A percentile compares a stretch with the other conserved stretches of the same genome.
Conservation (phyloP, 1,284 basidiomycete species). For the Malassezia sympodialis region DNA sequence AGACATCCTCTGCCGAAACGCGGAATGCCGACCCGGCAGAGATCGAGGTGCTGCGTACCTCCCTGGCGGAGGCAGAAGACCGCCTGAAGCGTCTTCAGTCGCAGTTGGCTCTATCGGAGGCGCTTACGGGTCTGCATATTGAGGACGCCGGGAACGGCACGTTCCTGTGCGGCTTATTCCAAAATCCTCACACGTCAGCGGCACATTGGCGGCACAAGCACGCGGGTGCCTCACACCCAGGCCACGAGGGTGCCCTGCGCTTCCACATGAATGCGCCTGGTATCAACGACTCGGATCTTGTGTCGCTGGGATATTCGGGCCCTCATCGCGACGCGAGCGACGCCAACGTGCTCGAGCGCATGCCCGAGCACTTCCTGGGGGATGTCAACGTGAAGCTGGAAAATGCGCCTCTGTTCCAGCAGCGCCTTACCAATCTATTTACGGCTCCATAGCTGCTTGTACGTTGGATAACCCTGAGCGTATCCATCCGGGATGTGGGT, state of each 20-base stretch:
- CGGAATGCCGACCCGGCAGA: not conserved
- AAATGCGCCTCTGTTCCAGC: constrained; percentile 16
- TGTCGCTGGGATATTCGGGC: constrained; percentile 8
- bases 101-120: constrained; percentile 12
- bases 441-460: not conserved
- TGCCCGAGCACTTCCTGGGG: constrained; percentile 15
- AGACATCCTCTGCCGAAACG: not conserved
- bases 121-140: constrained; percentile 11
- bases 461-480: not conserved
- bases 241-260: constrained; percentile 1
- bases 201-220: constrained; percentile 12
- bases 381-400: constrained; percentile 16
- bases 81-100: not conserved
- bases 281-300: not conserved
- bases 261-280: constrained; percentile 10
- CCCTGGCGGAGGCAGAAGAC: not conserved
- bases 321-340: constrained; percentile 4
- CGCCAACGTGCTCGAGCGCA: not conserved
- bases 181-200: not conserved
- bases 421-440: constrained; percentile 5
- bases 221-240: not conserved
- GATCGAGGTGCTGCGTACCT: not conserved
- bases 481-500: constrained; percentile 10
- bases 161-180: constrained; percentile 5
- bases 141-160: not conserved